These are phyloP conservation scores for Saccharomycodes ludwigii DNA, from an alignment of 805 yeast genomes.

Conservation along the genomic window DNA sequence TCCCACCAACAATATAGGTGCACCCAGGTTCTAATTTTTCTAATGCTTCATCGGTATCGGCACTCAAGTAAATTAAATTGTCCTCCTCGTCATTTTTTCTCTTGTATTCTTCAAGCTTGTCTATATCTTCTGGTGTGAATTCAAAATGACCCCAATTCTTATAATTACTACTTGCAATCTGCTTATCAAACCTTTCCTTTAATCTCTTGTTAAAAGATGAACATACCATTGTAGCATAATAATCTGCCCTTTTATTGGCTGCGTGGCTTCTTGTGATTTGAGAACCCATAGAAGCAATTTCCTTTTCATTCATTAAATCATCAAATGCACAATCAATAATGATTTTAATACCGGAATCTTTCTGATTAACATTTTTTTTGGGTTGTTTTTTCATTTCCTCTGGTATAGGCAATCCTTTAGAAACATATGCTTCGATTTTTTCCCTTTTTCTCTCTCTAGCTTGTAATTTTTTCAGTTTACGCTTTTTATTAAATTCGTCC, in stretches of 20 bases:
- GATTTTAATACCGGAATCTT: conserved; percentile 36
- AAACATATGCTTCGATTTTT: conserved; percentile 22
- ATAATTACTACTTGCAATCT: conserved; percentile 41
- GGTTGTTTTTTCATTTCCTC: conserved; percentile 28
- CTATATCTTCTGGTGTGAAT: conserved; percentile 32
- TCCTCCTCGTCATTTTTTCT: conserved; percentile 22
- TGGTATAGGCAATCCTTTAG: conserved; percentile 29
- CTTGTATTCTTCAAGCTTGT: conserved; percentile 19
- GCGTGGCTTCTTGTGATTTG: conserved; percentile 80
- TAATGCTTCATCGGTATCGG: conserved; percentile 70
- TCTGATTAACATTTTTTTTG: conserved; percentile 31
- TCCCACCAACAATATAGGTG: conserved; percentile 88
- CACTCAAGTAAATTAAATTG: conserved; percentile 59
- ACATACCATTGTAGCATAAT: conserved; percentile 46
- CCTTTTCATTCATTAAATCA: conserved; percentile 72
- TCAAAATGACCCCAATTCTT: conserved; percentile 55
- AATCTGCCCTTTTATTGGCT: conserved; percentile 50
- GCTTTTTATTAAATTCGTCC: conserved; percentile 41
- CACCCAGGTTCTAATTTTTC: conserved; percentile 50
- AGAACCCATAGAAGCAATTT: conserved; percentile 53
- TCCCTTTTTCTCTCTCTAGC: conserved; percentile 30
- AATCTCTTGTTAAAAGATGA: conserved; percentile 57
- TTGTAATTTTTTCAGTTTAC: conserved; percentile 43
- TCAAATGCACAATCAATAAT: conserved; percentile 89
- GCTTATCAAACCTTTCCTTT: conserved; percentile 53